phyloP scores from a whole-genome alignment of 2,329 filamentous ascomycete genomes.

The Beauveria scarabaeidicola region DNA sequence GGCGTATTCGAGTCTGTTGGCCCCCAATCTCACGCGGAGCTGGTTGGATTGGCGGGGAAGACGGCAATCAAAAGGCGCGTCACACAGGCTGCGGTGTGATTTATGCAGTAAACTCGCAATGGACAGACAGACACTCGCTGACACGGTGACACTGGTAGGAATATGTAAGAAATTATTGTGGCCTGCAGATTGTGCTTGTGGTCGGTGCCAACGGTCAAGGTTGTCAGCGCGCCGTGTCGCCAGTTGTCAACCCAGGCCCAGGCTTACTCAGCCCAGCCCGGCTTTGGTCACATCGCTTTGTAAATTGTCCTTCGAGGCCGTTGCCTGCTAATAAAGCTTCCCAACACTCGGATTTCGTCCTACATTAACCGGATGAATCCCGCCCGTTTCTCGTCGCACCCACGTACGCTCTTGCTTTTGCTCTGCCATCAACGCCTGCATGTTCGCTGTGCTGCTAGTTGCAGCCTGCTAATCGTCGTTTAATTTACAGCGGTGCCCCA shows the following conservation, averaged over 20 bases:
- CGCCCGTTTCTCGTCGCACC: constrained; percentile 9
- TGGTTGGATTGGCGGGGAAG: background rate
- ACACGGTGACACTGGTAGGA: no score
- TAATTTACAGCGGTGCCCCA: background rate
- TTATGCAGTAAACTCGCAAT: background rate
- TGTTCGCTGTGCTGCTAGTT: background rate
- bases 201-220: background rate
- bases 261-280: constrained; percentile 9
- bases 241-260: no score
- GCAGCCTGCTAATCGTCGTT: background rate
- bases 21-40: background rate
- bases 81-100: background rate
- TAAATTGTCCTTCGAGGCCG: background rate
- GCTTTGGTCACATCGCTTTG: constrained; percentile 4
- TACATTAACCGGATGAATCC: constrained; percentile 12
- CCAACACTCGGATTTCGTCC: constrained; percentile 9
- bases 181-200: background rate
- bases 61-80: no score
- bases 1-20: background rate
- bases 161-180: background rate
- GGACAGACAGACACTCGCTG: no score
- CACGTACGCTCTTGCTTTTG: background rate
- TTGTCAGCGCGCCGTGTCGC: background rate
- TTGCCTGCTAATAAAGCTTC: background rate
- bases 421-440: constrained; percentile 7